Conservation (phyloP, 345 rosid species). For the Camelina laxa region DNA sequence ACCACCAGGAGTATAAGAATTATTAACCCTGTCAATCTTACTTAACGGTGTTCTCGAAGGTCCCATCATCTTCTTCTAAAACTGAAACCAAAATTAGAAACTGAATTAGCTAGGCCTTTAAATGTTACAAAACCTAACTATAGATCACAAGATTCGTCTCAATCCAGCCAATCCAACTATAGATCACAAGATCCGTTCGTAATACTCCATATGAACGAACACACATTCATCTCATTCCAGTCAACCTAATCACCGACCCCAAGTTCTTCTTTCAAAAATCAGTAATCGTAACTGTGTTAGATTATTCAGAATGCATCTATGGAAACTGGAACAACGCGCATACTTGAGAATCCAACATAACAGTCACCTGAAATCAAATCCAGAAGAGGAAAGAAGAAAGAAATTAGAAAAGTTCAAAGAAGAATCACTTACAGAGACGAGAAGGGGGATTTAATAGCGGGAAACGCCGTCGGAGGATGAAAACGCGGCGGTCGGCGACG, state of each 20-base stretch:
- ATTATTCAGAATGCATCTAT: neutral
- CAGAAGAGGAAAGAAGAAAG: conserved; percentile 33
- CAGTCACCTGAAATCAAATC: conserved; percentile 30
- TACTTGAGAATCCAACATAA: conserved; percentile 17
- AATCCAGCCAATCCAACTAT: too few species aligned
- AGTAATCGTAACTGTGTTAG: neutral
- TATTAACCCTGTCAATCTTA: conserved; percentile 53
- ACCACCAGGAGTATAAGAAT: conserved; percentile 67
- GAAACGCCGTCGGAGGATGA: neutral
- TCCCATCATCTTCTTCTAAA: conserved; percentile 55
- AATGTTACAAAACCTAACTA: neutral
- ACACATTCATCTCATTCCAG: neutral
- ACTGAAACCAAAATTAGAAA: conserved; percentile 16
- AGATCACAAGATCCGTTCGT: too few species aligned
- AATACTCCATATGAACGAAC: neutral
- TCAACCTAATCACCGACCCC: neutral
- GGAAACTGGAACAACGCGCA: neutral
- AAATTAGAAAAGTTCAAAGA: neutral
- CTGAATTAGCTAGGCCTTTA: neutral
- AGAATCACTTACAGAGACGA: conserved; percentile 28
- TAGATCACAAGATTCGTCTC: neutral
- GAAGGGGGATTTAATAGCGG: neutral
- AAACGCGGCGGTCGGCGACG: conserved; percentile 15
- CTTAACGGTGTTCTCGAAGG: conserved; percentile 70
- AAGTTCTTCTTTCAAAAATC: neutral